Base-by-base conservation (phyloP, 2,329 filamentous ascomycete genomes). In the Penicillium sp. region DNA sequence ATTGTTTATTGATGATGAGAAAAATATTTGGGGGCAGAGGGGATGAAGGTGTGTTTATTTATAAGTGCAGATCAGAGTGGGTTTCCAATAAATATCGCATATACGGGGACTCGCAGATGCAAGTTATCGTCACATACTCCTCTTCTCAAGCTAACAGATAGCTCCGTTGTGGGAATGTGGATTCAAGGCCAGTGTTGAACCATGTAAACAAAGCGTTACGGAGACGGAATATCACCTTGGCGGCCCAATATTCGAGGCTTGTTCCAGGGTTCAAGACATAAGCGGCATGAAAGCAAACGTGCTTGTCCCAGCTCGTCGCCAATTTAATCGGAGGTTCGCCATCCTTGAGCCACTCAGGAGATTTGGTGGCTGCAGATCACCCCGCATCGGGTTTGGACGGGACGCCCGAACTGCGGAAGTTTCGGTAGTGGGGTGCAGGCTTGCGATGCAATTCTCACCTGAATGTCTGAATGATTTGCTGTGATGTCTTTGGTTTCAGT, bases 331-430 rank as follows among this genome's bases (percentile, higher is more conserved):
- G 37, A 42, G 37, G 37, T 42, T 23, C 19, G 37, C 42, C 14
- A 33, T 24, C 9, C 28, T n/a, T 44, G 23, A 37, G 36, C 53
- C 48, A 55, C 29, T 55, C 28, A 23, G 44, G 43, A 33, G 36
- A 21, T 45, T 37, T 28, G 14, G 29, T 28, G 16, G 43, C 48
- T 37, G 53, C 48, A 42, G 53, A 55, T 52, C 53, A 16, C 48
- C 48, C 53, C 53, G 31, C 37, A 40, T 48, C 31, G 24, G 44
- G 53, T 16, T 45, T 19, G 26, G 42, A 52, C 28, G 11, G 16
- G 28, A 34, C 29, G 43, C n/a, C 39, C 26, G 33, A 34, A 19
- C 33, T 47, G 36, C 39, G 36, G 26, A 8, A 29, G 18, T 14
- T 24, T 24, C 37, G n/a, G 31, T 28, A 37, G 46, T 16, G 52